phyloP scores from a whole-genome alignment of 2,329 filamentous ascomycete genomes.

The Pseudogymnoascus sp. region DNA sequence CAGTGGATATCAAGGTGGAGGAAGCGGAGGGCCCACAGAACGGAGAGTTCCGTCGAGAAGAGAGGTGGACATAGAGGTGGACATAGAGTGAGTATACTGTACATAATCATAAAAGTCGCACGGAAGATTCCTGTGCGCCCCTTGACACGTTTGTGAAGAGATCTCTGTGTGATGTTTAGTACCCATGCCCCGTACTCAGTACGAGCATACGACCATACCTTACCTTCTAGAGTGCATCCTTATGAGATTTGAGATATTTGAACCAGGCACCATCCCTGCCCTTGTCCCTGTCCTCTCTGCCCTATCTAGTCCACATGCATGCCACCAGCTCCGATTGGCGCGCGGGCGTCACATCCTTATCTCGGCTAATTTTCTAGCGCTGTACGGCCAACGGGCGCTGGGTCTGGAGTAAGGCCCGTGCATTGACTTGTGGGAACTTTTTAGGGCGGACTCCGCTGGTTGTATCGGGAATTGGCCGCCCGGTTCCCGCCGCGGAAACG shows the following conservation, averaged over 20 bases:
- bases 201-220: background rate
- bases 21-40: background rate
- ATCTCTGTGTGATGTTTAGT: background rate
- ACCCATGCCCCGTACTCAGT: background rate
- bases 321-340: background rate
- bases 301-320: background rate
- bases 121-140: background rate
- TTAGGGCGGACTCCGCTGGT: background rate
- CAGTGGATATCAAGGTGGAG: slow-evolving; percentile 6
- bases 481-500: background rate
- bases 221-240: background rate
- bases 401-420: background rate
- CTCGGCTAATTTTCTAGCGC: background rate
- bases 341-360: background rate
- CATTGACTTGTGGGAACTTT: background rate
- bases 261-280: no score
- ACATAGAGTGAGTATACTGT: background rate
- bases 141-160: background rate
- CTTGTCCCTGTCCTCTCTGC: background rate
- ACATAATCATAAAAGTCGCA: background rate
- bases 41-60: background rate
- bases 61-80: background rate
- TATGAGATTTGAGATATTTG: background rate
- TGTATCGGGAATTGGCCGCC: background rate
- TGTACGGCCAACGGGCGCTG: background rate